Evolutionary conservation across 2,329 filamentous ascomycete species (phyloP), one percentile per base, ranked within the genome.

Genomic region (Tolypocladium paradoxum): DNA sequence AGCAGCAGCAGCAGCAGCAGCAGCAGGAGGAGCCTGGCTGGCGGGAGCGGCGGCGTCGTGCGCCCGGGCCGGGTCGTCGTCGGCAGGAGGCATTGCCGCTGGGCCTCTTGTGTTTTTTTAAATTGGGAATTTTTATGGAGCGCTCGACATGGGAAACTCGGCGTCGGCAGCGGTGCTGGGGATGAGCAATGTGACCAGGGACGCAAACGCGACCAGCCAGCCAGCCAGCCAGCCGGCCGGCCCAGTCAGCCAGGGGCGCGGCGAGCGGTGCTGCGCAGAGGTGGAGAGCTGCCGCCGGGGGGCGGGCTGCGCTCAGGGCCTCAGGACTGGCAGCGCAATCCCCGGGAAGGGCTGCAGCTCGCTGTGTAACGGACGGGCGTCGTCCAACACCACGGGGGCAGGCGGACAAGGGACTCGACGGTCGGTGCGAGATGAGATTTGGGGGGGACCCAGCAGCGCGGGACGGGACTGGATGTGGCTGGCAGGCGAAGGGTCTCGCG

Each of bases 71-170:
- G 59, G 60, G 57, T 64, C 64, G 59, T 62, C 64, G 60, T 64
- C 54, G 33, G 53, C 47, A 35, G 55, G 54, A 54, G 56, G 54
- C 61, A 61, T 61, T 50, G 57, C 58, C 52, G 35, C 46, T 34
- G 40, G 33, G 50, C 34, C 43, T 49, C 45, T 31, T 47, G 51
- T 46, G 47, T 49, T 51, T 57, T 51, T 64, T 66, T 65, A 66
- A 65, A 67, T 65, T 66, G 64, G 59, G 62, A 65, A 61, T 58
- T 65, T 65, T 68, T 68, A 68, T 68, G 66, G 66, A 67, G 66
- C 65, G 62, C 55, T 58, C 57, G 60, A 65, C 59, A 66, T 65
- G 61, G 55, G 54, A 50, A 48, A 38, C 49, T 35, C 48, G 48
- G 52, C 52, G 40, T 43, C 52, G 34, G 48, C 46, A 53, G 51